Evolutionary conservation across 768 basidiomycete species (phyloP), one percentile per base, ranked within the genome.

Genomic region (Russula compacta): DNA sequence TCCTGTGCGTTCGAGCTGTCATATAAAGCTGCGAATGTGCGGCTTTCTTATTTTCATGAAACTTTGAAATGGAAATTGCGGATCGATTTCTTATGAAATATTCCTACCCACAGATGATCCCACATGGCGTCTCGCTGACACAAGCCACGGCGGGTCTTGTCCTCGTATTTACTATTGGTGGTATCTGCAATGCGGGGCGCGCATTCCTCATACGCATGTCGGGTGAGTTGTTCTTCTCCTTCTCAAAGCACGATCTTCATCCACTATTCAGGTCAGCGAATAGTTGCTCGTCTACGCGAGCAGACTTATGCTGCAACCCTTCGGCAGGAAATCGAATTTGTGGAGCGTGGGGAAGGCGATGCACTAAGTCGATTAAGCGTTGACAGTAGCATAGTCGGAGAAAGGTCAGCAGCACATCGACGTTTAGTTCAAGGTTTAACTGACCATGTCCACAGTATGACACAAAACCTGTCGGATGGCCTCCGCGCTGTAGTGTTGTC

Each of bases 331-430:
- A 87, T 95, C 32, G 93, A 95, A 71, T 95, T 85, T 71, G 90
- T 95, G 6, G 95, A 97, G 71, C 82, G 82, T 40, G 92, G 92
- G 2, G 92, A 95, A 64, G 95, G 95, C 8, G 95, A 99, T 71
- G 89, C 97, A 9, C 76, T 98, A 47, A 95, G 92, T 71, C 78
- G 95, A 58, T 78, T 98, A 36, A 93, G 89, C 59, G 87, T 87
- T 1, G 95, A 99, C 70, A 90, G 91, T 6, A 90, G 84, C 66
- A 90, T 98, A 65, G 90, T 98, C 44, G 95, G 95, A 46, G 93
- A 92, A 75, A 92, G 89, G 90, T 89, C 35, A 58, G n/a, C 29
- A 33, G 0, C 24, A 12, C 12, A 14, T 17, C 32, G 12, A 32
- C 46, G 29, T 6, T 24, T 24, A 14, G 12, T 50, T 19, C 39